phyloP scores from a whole-genome alignment of 306 rosid genomes.

The Chamaecrista fasciculata region DNA sequence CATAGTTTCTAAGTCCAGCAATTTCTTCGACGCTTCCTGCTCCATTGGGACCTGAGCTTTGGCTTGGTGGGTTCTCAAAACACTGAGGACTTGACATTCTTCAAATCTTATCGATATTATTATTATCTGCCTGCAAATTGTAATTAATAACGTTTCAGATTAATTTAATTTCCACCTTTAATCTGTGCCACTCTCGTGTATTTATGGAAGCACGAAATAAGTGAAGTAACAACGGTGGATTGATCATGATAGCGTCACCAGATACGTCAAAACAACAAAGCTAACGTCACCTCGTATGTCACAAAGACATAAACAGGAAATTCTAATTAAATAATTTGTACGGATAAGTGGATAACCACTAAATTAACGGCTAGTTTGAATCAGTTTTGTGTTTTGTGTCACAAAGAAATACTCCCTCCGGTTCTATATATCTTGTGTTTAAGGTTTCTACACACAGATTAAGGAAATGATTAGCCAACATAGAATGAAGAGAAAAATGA shows the following conservation, averaged over 20 bases:
- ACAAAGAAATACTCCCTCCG: too few relatives aligned
- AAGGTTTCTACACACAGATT: too few relatives aligned
- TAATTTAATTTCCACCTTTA: too few relatives aligned
- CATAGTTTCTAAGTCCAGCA: conserved; percentile 42
- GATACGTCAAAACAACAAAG: neutral
- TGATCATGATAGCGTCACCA: neutral
- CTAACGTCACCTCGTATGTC: neutral
- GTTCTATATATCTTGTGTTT: too few relatives aligned
- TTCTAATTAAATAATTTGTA: too few relatives aligned
- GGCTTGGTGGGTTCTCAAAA: conserved; percentile 40
- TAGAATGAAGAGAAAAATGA: too few relatives aligned
- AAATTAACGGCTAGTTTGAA: too few relatives aligned
- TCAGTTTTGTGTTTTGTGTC: too few relatives aligned
- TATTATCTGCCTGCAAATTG: neutral
- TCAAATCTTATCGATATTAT: neutral
- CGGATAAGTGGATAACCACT: too few relatives aligned
- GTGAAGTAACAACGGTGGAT: neutral
- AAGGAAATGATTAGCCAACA: too few relatives aligned
- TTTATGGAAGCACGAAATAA: neutral
- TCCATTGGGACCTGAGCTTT: conserved; percentile 34
- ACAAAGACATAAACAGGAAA: neutral
- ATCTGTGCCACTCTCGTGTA: neutral
- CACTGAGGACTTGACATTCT: conserved; percentile 44
- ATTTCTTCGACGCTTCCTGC: conserved; percentile 37
- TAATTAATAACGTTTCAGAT: neutral